Base-by-base conservation (phyloP, 139 green algal species). In the Gonium pectorale region DNA sequence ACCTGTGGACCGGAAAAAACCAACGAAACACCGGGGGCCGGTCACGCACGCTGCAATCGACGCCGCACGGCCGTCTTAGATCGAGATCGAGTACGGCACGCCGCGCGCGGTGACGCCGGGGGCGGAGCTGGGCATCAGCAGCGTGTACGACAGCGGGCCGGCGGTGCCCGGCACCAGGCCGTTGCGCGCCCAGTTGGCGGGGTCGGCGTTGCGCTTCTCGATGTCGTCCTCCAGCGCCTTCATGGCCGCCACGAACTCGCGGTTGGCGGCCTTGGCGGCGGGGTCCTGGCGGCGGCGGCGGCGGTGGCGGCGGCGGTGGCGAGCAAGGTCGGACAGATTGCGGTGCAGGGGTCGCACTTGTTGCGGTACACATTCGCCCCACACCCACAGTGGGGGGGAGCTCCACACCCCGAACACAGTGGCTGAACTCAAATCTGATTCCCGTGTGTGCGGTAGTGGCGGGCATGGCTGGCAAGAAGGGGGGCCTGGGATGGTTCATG, bases 1-100 rank as follows among this genome's bases (percentile, higher is more conserved):
- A n/a, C n/a, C n/a, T n/a, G n/a, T n/a, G n/a, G n/a, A n/a, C n/a
- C n/a, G n/a, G n/a, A n/a, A n/a, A n/a, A n/a, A n/a, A n/a, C n/a
- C n/a, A n/a, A n/a, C n/a, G n/a, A n/a, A n/a, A n/a, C n/a, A n/a
- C n/a, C n/a, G n/a, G n/a, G n/a, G n/a, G n/a, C n/a, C n/a, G n/a
- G n/a, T n/a, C n/a, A n/a, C n/a, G n/a, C n/a, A n/a, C n/a, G n/a
- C n/a, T n/a, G n/a, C n/a, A n/a, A n/a, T n/a, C n/a, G n/a, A n/a
- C n/a, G n/a, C n/a, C n/a, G n/a, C n/a, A n/a, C n/a, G n/a, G n/a
- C n/a, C n/a, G n/a, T n/a, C 54, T 77, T 78, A 89, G 85, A 89
- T 89, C 11, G 77, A 86, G 3, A 89, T 77, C 3, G 67, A 82
- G 67, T 89, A 86, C 31, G 85, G 77, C 77, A 89, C 85, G 44